These are phyloP conservation scores for Backusella parvicylindrica DNA, from an alignment of 192 early-diverging fungal genomes.

Conservation along the genomic window DNA sequence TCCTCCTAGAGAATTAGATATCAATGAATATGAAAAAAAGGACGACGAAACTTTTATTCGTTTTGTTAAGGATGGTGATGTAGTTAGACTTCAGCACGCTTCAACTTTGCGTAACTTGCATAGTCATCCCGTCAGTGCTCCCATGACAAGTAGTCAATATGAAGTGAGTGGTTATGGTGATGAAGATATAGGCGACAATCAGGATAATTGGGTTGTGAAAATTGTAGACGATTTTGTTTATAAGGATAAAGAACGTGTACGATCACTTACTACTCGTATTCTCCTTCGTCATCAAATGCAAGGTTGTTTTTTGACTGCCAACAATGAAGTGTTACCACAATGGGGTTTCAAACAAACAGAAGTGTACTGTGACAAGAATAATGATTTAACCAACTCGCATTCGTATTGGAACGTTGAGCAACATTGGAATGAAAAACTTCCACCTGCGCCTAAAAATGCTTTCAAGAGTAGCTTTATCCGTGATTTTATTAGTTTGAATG, in stretches of 20 bases:
- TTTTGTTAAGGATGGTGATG: slow-evolving; percentile 72
- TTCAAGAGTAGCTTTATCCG: slow-evolving; percentile 76
- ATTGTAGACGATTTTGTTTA: slow-evolving; percentile 64
- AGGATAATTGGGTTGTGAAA: slow-evolving; percentile 92
- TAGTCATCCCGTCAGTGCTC: slow-evolving; percentile 75
- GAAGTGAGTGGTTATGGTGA: slow-evolving; percentile 93
- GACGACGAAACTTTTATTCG: slow-evolving; percentile 32
- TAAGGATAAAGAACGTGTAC: slow-evolving; percentile 45
- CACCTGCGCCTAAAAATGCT: slow-evolving; percentile 53
- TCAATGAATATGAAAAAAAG: slow-evolving; percentile 20
- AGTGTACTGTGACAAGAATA: slow-evolving; percentile 79
- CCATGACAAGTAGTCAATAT: slow-evolving; percentile 68
- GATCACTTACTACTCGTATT: slow-evolving; percentile 79
- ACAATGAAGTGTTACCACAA: slow-evolving; percentile 76
- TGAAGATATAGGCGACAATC: slow-evolving; percentile 64
- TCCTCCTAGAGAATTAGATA: slow-evolving; percentile 43
- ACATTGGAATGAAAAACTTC: slow-evolving; percentile 78
- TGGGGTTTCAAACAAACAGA: slow-evolving; percentile 98
- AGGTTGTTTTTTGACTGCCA: slow-evolving; percentile 76
- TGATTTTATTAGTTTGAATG: slow-evolving; percentile 88
- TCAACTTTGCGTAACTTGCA: slow-evolving; percentile 78
- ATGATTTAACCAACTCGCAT: slow-evolving; percentile 51
- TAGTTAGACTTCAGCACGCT: slow-evolving; percentile 78
- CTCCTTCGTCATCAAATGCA: slow-evolving; percentile 68
- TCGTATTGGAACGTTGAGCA: slow-evolving; percentile 93